phyloP scores from a whole-genome alignment of 2,329 filamentous ascomycete genomes.

The Onygena corvina region DNA sequence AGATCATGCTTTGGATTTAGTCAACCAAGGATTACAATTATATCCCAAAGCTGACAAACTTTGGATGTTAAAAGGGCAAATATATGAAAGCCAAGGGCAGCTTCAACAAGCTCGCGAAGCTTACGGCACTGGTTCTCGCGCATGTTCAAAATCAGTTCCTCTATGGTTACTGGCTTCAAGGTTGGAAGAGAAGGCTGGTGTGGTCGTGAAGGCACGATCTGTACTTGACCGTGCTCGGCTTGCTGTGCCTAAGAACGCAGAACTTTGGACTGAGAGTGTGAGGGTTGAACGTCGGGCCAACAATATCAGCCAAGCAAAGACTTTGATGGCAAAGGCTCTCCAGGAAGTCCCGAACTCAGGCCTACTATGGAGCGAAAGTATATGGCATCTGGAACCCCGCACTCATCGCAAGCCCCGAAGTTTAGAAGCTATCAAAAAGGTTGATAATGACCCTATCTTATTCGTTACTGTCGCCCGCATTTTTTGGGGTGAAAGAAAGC shows the following conservation, averaged over 20 bases:
- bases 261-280: slow-evolving; percentile 88
- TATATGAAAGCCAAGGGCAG: slow-evolving; percentile 76
- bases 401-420: slow-evolving; percentile 86
- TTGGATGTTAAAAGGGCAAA: slow-evolving; percentile 98
- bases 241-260: slow-evolving; percentile 69
- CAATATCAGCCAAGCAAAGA: slow-evolving; percentile 60
- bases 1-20: slow-evolving; percentile 73
- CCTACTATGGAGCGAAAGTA: slow-evolving; percentile 83
- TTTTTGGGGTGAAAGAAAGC: slow-evolving; percentile 83
- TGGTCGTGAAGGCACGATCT: slow-evolving; percentile 81
- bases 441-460: slow-evolving; percentile 78
- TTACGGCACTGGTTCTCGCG: slow-evolving; percentile 76
- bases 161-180: slow-evolving; percentile 83
- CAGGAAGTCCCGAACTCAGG: slow-evolving; percentile 85
- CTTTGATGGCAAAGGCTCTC: slow-evolving; percentile 82
- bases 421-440: slow-evolving; percentile 91
- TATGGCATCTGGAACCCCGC: slow-evolving; percentile 83
- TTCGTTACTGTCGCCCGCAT: slow-evolving; percentile 89
- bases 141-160: slow-evolving; percentile 69
- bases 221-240: slow-evolving; percentile 85
- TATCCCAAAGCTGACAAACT: slow-evolving; percentile 81
- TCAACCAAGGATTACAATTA: slow-evolving; percentile 70
- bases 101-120: slow-evolving; percentile 77
- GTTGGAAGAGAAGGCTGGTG: slow-evolving; percentile 72
- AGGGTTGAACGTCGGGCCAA: slow-evolving; percentile 79